These are phyloP conservation scores for Claviceps spartinae DNA, from an alignment of 2,329 filamentous ascomycete species.

Conservation along the genomic window DNA sequence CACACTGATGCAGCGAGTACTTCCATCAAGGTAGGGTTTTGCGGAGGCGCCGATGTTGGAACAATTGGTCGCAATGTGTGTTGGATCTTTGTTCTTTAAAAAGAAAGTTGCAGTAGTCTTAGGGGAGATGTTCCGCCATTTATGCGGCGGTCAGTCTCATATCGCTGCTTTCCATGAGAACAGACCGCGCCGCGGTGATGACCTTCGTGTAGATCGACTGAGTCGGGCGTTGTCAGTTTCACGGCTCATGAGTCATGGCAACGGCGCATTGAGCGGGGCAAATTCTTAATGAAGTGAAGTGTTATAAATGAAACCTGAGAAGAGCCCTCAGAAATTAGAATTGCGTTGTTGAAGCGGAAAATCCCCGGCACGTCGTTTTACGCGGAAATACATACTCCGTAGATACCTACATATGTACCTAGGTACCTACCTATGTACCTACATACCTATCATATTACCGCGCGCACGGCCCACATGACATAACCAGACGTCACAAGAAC, in stretches of 20 bases:
- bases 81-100: neutral
- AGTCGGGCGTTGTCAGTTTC: no score
- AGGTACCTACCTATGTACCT: neutral
- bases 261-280: no score
- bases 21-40: slow-evolving; percentile 12
- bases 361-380: neutral
- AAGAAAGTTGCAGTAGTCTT: no score
- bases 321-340: neutral
- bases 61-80: slow-evolving; percentile 16
- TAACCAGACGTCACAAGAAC: neutral
- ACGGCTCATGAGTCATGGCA: no score
- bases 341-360: neutral
- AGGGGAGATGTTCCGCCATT: no score
- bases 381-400: neutral
- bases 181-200: no score
- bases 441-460: neutral
- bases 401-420: neutral
- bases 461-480: neutral
- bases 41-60: slow-evolving; percentile 15
- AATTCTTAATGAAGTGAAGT: no score
- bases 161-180: no score
- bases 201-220: no score
- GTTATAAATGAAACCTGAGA: no score
- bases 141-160: no score
- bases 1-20: no score